These are phyloP conservation scores for Trametes sp. DNA, from an alignment of 1,284 basidiomycete species.

Conservation along the genomic window DNA sequence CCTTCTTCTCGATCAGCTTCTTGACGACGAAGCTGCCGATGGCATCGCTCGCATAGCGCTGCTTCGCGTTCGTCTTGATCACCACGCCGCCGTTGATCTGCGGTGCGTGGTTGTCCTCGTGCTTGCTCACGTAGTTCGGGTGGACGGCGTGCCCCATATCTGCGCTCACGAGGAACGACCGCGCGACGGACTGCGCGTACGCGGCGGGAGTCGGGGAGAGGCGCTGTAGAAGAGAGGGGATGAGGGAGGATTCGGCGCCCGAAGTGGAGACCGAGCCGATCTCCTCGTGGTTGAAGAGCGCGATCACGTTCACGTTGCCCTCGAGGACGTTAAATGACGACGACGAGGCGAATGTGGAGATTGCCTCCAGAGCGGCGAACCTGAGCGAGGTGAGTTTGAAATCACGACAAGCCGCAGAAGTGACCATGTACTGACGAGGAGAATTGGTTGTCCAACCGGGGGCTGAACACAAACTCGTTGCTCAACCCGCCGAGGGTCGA, in stretches of 20 bases:
- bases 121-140: constrained; percentile 88
- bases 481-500: constrained; percentile 88
- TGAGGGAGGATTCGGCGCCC: constrained; percentile 90
- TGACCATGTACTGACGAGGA: constrained; percentile 79
- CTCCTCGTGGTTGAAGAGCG: constrained; percentile 96
- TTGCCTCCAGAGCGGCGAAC: constrained; percentile 90
- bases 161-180: constrained; percentile 85
- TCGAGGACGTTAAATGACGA: constrained; percentile 57
- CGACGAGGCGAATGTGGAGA: constrained; percentile 65
- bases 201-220: constrained; percentile 71
- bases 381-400: constrained; percentile 48
- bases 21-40: constrained; percentile 77
- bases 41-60: constrained; percentile 77
- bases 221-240: constrained; percentile 83
- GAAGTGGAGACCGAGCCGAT: constrained; percentile 88
- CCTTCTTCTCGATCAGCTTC: constrained; percentile 76
- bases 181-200: constrained; percentile 74
- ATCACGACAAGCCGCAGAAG: not conserved
- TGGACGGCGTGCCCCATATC: constrained; percentile 91
- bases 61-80: constrained; percentile 93
- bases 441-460: constrained; percentile 93
- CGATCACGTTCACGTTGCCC: constrained; percentile 90
- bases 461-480: constrained; percentile 94
- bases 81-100: constrained; percentile 89
- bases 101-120: constrained; percentile 90